These are phyloP conservation scores for Xanthoparmelia taractica DNA, from an alignment of 495 filamentous ascomycete species.

Conservation along the genomic window DNA sequence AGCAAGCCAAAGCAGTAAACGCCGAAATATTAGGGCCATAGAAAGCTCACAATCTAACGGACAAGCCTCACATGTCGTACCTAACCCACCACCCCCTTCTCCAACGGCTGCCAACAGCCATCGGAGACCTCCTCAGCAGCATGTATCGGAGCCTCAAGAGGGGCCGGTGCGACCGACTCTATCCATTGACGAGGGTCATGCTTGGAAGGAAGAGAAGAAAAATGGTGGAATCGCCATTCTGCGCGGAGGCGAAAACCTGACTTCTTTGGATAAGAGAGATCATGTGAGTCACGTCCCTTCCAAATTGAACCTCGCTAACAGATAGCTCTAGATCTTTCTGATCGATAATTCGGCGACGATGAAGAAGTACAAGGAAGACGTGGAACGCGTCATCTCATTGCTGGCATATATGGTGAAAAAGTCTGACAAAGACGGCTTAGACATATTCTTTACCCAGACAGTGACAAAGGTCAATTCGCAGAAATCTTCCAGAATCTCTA, in stretches of 20 bases:
- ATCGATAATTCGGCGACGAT: conserved; percentile 36
- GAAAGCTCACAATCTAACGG: background rate
- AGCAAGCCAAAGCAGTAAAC: background rate
- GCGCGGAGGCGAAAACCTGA: background rate
- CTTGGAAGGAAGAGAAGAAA: background rate
- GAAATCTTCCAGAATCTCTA: background rate
- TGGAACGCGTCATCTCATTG: conserved; percentile 26
- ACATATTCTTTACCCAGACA: conserved; percentile 31
- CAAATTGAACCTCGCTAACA: background rate
- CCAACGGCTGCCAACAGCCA: background rate
- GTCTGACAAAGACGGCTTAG: conserved; percentile 30
- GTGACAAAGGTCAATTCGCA: background rate
- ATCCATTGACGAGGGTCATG: conserved; percentile 24
- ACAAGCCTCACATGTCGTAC: background rate
- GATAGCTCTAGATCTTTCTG: conserved; percentile 32
- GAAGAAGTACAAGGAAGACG: conserved; percentile 25
- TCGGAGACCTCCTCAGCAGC: conserved; percentile 14
- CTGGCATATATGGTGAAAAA: conserved; percentile 33
- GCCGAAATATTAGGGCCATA: background rate
- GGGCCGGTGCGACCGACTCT: conserved; percentile 32
- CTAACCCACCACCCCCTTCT: background rate
- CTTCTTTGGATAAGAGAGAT: conserved; percentile 19
- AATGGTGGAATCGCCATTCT: conserved; percentile 17
- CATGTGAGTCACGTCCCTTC: conserved; percentile 17
- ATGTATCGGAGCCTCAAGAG: conserved; percentile 25